These are phyloP conservation scores for barrel medic (Medicago truncatula) DNA, from an alignment of 306 rosid genomes.

Conservation along the genomic window DNA sequence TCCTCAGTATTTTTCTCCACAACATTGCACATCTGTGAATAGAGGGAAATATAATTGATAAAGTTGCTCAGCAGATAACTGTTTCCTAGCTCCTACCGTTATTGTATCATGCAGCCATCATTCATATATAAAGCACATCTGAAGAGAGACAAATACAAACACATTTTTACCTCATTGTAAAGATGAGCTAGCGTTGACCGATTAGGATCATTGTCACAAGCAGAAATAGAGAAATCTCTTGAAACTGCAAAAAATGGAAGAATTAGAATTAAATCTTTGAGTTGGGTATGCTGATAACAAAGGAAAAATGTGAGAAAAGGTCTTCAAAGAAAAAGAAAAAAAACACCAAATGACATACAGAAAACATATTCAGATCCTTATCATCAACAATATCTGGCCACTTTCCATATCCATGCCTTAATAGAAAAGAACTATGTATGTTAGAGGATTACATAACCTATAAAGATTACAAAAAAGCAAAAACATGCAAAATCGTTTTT, in stretches of 20 bases:
- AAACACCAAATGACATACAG: no score
- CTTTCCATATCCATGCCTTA: constrained; percentile 96
- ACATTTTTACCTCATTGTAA: constrained; percentile 70
- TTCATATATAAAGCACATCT: no score
- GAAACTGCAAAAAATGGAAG: constrained; percentile 56
- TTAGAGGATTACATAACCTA: constrained; percentile 17
- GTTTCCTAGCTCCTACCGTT: neutral
- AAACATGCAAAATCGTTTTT: constrained; percentile 4
- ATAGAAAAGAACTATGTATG: constrained; percentile 36
- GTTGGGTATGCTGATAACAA: neutral
- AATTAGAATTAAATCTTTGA: constrained; percentile 12
- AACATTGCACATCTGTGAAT: constrained; percentile 72
- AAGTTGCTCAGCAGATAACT: constrained; percentile 7
- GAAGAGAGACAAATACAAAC: neutral
- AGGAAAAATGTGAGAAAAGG: no score
- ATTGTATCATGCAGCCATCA: no score
- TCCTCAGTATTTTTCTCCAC: constrained; percentile 55
- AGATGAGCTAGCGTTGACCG: constrained; percentile 65
- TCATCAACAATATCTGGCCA: constrained; percentile 95
- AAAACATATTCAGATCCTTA: constrained; percentile 68
- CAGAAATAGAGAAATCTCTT: constrained; percentile 59
- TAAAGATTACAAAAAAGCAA: neutral
- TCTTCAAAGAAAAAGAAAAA: no score
- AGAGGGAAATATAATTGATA: constrained; percentile 25
- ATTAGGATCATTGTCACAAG: constrained; percentile 64